Base-by-base conservation (phyloP, 2,329 filamentous ascomycete species). In the Aureobasidium lini region DNA sequence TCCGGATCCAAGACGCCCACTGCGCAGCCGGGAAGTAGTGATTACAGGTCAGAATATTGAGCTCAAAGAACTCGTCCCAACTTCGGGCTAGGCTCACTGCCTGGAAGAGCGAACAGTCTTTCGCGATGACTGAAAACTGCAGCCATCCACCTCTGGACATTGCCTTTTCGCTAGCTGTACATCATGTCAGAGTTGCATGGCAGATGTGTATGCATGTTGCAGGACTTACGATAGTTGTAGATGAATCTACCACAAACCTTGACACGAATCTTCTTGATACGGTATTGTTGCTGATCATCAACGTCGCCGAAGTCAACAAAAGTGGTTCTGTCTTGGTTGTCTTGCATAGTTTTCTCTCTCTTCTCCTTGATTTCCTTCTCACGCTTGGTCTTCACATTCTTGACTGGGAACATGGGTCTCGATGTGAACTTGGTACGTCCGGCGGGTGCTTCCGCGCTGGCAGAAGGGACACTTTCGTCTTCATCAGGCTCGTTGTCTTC, bases 41-140 rank as follows among this genome's bases (percentile, higher is more conserved):
- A 67, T 76, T 76, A 9, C 72, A 60, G 7, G 75, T 72, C 2
- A 80, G 69, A 42, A 75, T 73, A 59, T 75, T 77, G 18, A 81
- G 66, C 62, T 79, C 74, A 58, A 73, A 78, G 64, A 80, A 78
- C 63, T 80, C 78, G 42, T 77, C 74, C 78, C 77, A 80, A 64
- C 77, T 77, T 29, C 77, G 73, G 62, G 77, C 80, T 10, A 80
- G 70, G n/a, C 72, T 66, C 23, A 79, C 71, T 3, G 75, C 77
- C 44, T 78, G 71, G 48, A 71, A 69, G 4, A 81, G 70, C 48
- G 69, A 67, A 57, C 76, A 78, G 53, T 78, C 75, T 65, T 78
- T 79, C 1, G 77, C 77, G 63, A 80, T 74, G 61, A 80, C 70
- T 23, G 75, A 78, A 64, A 80, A 81, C 34, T 80, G 78, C 23